These are phyloP conservation scores for Talaromyces sp. DNA, from an alignment of 2,329 filamentous ascomycete genomes.

Conservation along the genomic window DNA sequence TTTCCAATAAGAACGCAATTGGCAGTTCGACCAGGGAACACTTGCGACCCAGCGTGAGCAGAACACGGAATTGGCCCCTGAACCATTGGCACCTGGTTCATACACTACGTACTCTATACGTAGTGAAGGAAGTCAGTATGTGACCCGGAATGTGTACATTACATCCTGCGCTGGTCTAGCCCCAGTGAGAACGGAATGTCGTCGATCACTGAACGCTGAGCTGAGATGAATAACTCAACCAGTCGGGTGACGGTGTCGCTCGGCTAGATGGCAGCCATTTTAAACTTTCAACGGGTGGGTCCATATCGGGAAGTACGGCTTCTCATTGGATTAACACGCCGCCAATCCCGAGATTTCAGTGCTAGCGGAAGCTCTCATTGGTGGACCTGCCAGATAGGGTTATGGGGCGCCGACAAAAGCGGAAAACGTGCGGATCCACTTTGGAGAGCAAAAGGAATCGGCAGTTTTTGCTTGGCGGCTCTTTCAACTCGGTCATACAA, in stretches of 20 bases:
- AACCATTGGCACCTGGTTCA: no score
- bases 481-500: no score
- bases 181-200: no score
- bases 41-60: background rate
- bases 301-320: background rate
- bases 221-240: background rate
- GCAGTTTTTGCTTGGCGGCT: background rate
- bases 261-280: background rate
- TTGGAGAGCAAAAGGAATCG: background rate
- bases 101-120: no score
- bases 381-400: background rate
- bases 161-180: no score
- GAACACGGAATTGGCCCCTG: no score
- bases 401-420: background rate
- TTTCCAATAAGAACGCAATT: background rate
- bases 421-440: background rate
- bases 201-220: no score
- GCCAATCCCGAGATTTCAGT: background rate
- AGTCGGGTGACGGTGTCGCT: no score
- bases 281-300: background rate
- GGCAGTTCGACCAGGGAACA: background rate
- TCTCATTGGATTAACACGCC: background rate
- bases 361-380: background rate
- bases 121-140: no score
- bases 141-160: no score